These are phyloP conservation scores for Gonium pectorale DNA, from an alignment of 139 green algal species.

Conservation along the genomic window DNA sequence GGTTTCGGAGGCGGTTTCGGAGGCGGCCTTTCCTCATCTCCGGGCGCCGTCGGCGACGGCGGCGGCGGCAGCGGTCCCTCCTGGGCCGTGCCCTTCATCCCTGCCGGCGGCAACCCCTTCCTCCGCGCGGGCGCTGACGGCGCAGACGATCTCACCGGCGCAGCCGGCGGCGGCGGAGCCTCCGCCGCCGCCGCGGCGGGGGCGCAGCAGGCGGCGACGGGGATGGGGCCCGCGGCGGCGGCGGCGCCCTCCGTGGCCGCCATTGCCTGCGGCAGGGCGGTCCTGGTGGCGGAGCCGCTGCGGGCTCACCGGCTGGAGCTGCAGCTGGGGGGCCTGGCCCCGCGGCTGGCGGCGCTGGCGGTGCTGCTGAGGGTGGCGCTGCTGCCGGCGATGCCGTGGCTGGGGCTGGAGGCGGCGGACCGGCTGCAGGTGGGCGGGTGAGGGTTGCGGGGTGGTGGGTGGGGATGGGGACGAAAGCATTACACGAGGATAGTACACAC, in stretches of 20 bases:
- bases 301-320: conserved; percentile 37
- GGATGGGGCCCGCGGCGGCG: too few relatives aligned
- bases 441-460: background rate
- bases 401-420: conserved; percentile 45
- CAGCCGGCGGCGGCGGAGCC: conserved; percentile 3
- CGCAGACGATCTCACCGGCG: background rate
- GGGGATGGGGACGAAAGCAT: background rate
- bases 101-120: conserved; percentile 42
- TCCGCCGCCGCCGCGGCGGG: background rate
- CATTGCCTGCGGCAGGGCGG: background rate
- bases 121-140: background rate
- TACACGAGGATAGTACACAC: too few relatives aligned
- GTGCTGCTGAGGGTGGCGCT: conserved; percentile 47
- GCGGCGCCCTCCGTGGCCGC: background rate
- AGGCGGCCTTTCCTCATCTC: too few relatives aligned
- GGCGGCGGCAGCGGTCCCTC: background rate
- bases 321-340: conserved; percentile 21
- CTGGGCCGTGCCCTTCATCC: conserved; percentile 41
- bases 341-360: conserved; percentile 26
- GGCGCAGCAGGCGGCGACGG: background rate
- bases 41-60: background rate
- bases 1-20: background rate
- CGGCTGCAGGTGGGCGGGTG: conserved; percentile 27
- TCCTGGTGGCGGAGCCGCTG: conserved; percentile 23
- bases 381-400: conserved; percentile 53